These are phyloP conservation scores for Gremmenia infestans DNA, from an alignment of 2,329 filamentous ascomycete species.

Conservation along the genomic window DNA sequence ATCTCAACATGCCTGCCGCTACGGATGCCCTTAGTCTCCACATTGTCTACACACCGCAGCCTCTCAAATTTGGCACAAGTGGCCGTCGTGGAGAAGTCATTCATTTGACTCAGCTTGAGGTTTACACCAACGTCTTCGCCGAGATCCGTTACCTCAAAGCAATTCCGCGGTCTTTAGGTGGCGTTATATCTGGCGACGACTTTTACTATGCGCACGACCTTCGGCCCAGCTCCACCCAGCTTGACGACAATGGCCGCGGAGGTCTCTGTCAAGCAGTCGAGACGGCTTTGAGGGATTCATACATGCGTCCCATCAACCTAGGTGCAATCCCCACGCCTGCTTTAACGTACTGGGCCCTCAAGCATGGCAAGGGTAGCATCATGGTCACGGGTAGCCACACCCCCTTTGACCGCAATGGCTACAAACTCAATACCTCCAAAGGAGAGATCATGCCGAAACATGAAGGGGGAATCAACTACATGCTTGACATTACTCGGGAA, in stretches of 20 bases:
- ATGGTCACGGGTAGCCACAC: conserved; percentile 35
- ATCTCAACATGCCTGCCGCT: not conserved
- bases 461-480: conserved; percentile 30
- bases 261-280: conserved; percentile 31
- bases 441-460: conserved; percentile 32
- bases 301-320: conserved; percentile 30
- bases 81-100: conserved; percentile 31
- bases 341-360: conserved; percentile 29
- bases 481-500: conserved; percentile 25
- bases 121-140: conserved; percentile 32
- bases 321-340: conserved; percentile 33
- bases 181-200: conserved; percentile 29
- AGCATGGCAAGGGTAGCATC: conserved; percentile 30
- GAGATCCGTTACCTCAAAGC: conserved; percentile 32
- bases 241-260: conserved; percentile 29
- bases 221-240: conserved; percentile 30
- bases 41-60: conserved; percentile 26
- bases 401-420: conserved; percentile 33
- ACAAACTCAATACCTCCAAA: conserved; percentile 32
- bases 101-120: conserved; percentile 32
- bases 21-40: conserved; percentile 16
- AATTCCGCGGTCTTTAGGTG: conserved; percentile 25
- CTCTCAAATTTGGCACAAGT: conserved; percentile 33
- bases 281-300: conserved; percentile 28
- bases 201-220: conserved; percentile 33